Evolutionary conservation across 768 basidiomycete species (phyloP), one percentile per base, ranked within the genome.

Genomic region (Tylopilus subfusipes): DNA sequence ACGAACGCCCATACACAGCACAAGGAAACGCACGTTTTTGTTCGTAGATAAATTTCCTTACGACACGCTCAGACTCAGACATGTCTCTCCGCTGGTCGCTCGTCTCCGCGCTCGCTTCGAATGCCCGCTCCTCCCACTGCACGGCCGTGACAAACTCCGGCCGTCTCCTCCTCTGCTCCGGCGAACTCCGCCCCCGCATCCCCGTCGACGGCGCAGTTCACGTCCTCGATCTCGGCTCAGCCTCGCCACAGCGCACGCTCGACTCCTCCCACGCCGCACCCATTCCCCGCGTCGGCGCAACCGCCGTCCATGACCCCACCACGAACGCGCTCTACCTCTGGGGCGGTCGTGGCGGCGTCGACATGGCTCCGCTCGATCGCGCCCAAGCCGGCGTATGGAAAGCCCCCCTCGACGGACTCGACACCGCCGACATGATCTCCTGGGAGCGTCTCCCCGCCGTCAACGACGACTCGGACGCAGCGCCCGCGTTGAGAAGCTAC

Each of bases 271-370:
- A 56, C 51, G 4, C 50, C 44, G 33, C 13, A 10, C 52, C 66
- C 52, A 43, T 52, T 14, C 62, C 67, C 40, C 62, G 66, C 14
- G 58, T 67, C 18, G 66, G 66, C 5, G 67, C 67, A 42, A 46
- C 57, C 5, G 40, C 65, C 42, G 55, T 53, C 11, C 66, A 55
- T 42, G 64, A 69, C 45, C 34, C 61, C 16, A 24, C 16, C n/a
- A 31, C 50, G 7, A 47, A 60, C 36, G 47, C 16, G 4, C 58
- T 77, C 42, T 76, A 77, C 56, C 44, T 78, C 42, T 81, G 77
- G 72, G 78, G 78, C 4, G 78, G 79, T 4, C 70, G 78, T 18
- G 76, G 76, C 2, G 78, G 75, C 2, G 58, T 64, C 16, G 69
- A 71, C 24, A 73, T 73, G 75, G 63, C 67, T 1, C 74, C 75